Evolutionary conservation across 108 stramenopile genomes (phyloP), one percentile per base, ranked within the genome.

Genomic region (Bacterosira constricta): DNA sequence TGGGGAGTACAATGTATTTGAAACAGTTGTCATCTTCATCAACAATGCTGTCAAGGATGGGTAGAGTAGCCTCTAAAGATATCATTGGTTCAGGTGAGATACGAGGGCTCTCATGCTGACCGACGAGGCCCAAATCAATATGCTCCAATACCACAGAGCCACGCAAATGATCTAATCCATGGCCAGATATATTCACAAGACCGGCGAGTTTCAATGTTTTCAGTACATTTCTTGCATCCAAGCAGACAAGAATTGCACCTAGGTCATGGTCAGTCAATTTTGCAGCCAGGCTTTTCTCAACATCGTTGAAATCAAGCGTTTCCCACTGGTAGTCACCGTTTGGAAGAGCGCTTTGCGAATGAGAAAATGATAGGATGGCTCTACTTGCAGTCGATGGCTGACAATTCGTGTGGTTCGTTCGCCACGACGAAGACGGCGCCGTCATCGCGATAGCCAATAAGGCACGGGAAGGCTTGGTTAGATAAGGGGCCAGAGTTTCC

Each of bases 241-340:
- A 12, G 5, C 10, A 12, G 4, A 49, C 3, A 6, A 71, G 29
- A 5, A 60, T 46, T 3, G 10, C n/a, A 3, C 26, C 17, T 6
- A 70, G 27, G 32, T 70, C 31, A n/a, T 60, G 21, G 53, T 70
- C 69, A 4, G 39, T 60, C 58, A 70, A 59, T 26, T 34, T 59
- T 4, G 32, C 7, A n/a, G 69, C 69, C 10, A 70, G 27, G 3
- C 46, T 23, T 6, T 54, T 15, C 12, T 7, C 4, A 2, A 70
- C 44, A 8, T 49, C 44, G 4, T 44, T 57, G 39, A 70, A 70
- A 70, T 70, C 69, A 17, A 70, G 26, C n/a, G n/a, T n/a, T n/a
- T n/a, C n/a, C n/a, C n/a, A n/a, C n/a, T n/a, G n/a, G n/a, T n/a
- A n/a, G n/a, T n/a, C n/a, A n/a, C n/a, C n/a, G n/a, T n/a, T n/a